Base-by-base conservation (phyloP, 768 basidiomycete species). In the Podaxis carcinomalis region DNA sequence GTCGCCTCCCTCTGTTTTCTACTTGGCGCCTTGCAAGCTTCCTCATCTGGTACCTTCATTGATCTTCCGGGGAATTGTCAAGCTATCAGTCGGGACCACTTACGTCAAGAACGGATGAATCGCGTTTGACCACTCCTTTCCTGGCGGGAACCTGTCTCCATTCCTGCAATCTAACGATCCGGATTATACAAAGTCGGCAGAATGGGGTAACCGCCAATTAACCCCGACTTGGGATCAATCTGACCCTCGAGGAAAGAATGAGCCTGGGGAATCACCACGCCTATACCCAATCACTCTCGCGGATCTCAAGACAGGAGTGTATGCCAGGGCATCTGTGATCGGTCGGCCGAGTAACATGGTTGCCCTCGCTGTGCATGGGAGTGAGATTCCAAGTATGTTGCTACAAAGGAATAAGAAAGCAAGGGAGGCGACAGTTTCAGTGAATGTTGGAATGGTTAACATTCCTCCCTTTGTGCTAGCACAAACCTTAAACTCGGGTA, bases 381-480 rank as follows among this genome's bases (percentile, higher is more conserved):
- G 61, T 40, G 68, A 67, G 2, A 58, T 68, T 11, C 65, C 67
- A 1, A 67, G 67, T 44, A 68, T 69, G 64, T 51, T 69, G 13
- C 36, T 69, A 2, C 23, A 64, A 42, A 64, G 67, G 35, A 50
- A 66, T 2, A 46, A 59, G 10, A 62, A 54, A 40, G 37, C 28
- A 9, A 46, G 32, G 2, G 32, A n/a, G 21, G 14, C 59, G 16
- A 47, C 59, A 1, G 40, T 58, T 10, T 40, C 56, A 6, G 28
- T 16, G 16, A 57, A 63, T 28, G 67, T 68, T 14, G 68, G 65
- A 16, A 69, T 69, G 68, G 61, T 37, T 13, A 68, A 67, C 51
- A 13, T 69, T 3, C 67, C 68, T 1, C 55, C 68, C 11, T 69
- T 68, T 46, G 61, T 66, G 4, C 57, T 69, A 3, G 59, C 53